phyloP scores from a whole-genome alignment of 495 filamentous ascomycete genomes.

The Elasticomyces elasticus region DNA sequence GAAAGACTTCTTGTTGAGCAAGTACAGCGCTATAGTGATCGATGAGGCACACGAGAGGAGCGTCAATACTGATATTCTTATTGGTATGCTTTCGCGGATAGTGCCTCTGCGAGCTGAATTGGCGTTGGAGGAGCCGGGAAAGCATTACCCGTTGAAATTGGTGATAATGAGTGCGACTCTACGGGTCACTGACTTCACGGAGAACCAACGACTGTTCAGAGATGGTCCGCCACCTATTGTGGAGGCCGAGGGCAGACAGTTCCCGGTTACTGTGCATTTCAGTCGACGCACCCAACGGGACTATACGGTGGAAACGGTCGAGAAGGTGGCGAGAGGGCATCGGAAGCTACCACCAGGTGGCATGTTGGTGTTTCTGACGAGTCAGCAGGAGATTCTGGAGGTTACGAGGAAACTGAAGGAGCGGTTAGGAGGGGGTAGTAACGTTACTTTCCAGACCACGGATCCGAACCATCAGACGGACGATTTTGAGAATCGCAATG shows the following conservation, averaged over 20 bases:
- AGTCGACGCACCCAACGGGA: constrained; percentile 70
- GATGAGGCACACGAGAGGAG: constrained; percentile 98
- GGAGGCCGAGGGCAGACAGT: constrained; percentile 88
- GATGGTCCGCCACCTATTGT: constrained; percentile 64
- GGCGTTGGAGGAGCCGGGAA: constrained; percentile 45
- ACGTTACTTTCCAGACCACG: neutral
- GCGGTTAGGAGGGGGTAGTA: neutral
- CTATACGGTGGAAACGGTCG: constrained; percentile 80
- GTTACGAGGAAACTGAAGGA: constrained; percentile 69
- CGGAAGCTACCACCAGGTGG: constrained; percentile 82
- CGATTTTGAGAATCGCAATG: constrained; percentile 28
- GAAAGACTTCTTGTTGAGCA: constrained; percentile 79
- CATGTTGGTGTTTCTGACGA: constrained; percentile 92
- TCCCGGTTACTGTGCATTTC: constrained; percentile 84
- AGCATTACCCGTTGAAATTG: constrained; percentile 66
- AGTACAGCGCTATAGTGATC: constrained; percentile 88
- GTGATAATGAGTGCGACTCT: constrained; percentile 98
- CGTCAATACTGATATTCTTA: constrained; percentile 93
- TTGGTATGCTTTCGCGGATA: constrained; percentile 90
- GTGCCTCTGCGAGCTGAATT: constrained; percentile 64
- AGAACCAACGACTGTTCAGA: constrained; percentile 71
- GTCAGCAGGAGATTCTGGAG: constrained; percentile 77
- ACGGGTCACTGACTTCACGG: constrained; percentile 77
- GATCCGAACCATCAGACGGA: too few species aligned
- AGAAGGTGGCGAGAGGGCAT: constrained; percentile 82